Percentiles rank a stretch among this genome's conserved stretches.
These are phyloP conservation scores for Suillus subluteus DNA, from an alignment of 768 basidiomycete species.

Conservation along the genomic window DNA sequence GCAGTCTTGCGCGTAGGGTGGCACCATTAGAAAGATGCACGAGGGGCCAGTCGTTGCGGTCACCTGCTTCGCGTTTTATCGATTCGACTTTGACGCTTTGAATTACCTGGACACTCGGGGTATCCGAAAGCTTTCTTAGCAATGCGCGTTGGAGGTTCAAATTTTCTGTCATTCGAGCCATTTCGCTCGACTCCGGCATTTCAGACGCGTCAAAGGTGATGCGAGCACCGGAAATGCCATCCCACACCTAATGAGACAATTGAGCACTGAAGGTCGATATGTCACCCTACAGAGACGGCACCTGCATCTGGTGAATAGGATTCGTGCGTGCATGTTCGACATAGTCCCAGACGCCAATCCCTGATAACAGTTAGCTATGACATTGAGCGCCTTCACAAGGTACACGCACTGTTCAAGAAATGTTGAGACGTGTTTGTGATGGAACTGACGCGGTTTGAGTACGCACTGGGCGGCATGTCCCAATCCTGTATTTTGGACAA, in stretches of 20 bases:
- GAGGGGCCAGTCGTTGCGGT: conserved; percentile 74
- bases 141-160: conserved; percentile 89
- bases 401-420: conserved; percentile 63
- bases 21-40: conserved; percentile 73
- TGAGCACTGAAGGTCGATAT: not conserved
- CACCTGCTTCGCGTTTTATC: conserved; percentile 52
- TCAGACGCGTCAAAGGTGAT: conserved; percentile 70
- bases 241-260: conserved; percentile 72
- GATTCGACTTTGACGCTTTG: conserved; percentile 77
- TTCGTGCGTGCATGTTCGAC: conserved; percentile 70
- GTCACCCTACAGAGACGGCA: conserved; percentile 29
- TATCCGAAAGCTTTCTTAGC: conserved; percentile 59
- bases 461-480: conserved; percentile 55
- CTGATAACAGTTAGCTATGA: conserved; percentile 41
- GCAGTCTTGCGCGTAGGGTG: conserved; percentile 68
- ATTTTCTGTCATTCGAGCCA: conserved; percentile 91
- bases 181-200: conserved; percentile 42
- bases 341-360: conserved; percentile 82
- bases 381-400: not conserved
- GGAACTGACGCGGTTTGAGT: conserved; percentile 86
- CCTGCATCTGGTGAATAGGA: conserved; percentile 87
- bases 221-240: conserved; percentile 81
- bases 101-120: conserved; percentile 60
- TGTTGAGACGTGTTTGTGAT: conserved; percentile 74
- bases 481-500: conserved; percentile 70